A percentile compares a stretch with the other conserved stretches of the same genome.
Conservation (phyloP, 495 filamentous ascomycete species). For the Elasticomyces elasticus region DNA sequence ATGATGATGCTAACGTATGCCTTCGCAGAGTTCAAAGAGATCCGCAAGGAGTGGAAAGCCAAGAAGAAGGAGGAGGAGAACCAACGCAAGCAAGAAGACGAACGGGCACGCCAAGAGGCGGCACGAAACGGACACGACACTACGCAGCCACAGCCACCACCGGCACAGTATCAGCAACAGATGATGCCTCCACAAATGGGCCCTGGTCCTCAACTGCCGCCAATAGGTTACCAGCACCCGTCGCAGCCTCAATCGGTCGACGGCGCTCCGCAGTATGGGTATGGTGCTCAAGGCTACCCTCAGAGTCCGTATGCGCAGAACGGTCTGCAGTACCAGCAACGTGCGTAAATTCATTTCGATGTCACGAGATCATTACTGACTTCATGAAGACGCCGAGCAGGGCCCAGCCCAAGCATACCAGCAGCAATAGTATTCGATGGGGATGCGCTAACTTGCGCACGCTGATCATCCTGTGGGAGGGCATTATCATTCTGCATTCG, state of each 20-base stretch:
- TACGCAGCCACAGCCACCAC: slow-evolving; percentile 14
- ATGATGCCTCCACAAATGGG: slow-evolving; percentile 46
- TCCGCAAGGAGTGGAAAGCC: slow-evolving; percentile 97
- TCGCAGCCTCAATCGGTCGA: slow-evolving; percentile 44
- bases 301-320: slow-evolving; percentile 20
- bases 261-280: slow-evolving; percentile 52
- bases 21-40: slow-evolving; percentile 88
- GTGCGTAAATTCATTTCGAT: slow-evolving; percentile 5
- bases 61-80: slow-evolving; percentile 98
- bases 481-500: background rate
- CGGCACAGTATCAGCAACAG: slow-evolving; percentile 43
- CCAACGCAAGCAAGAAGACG: slow-evolving; percentile 80
- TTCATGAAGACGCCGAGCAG: slow-evolving; percentile 1
- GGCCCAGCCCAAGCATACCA: background rate
- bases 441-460: background rate
- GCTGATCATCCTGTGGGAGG: background rate
- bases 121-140: slow-evolving; percentile 44
- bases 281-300: slow-evolving; percentile 19
- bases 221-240: slow-evolving; percentile 73
- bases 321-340: slow-evolving; percentile 19
- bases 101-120: slow-evolving; percentile 65
- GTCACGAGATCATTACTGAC: background rate
- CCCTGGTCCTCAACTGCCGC: slow-evolving; percentile 60
- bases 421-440: background rate
- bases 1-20: slow-evolving; percentile 20